phyloP scores from a whole-genome alignment of 352 stramenopile genomes.

The Globisporangium polare region DNA sequence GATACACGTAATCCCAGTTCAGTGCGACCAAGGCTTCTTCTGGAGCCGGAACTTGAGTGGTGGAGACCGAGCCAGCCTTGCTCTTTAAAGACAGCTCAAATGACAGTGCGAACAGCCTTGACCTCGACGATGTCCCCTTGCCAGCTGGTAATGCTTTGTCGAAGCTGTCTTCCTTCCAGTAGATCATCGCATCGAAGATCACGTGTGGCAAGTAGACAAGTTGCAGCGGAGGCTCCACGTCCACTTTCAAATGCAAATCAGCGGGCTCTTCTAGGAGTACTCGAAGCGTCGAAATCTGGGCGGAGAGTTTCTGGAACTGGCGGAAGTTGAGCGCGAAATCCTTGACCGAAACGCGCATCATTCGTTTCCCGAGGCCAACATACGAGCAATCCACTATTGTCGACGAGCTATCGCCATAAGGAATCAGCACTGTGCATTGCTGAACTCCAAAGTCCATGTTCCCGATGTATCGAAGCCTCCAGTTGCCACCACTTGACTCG shows the following conservation, averaged over 20 bases:
- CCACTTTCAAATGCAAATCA: not conserved
- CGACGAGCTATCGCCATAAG: slow-evolving; percentile 25
- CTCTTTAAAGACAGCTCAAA: slow-evolving; percentile 45
- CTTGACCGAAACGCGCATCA: slow-evolving; percentile 25
- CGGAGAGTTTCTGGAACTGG: slow-evolving; percentile 47
- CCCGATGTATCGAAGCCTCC: slow-evolving; percentile 40
- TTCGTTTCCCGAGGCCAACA: slow-evolving; percentile 19
- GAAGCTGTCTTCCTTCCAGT: slow-evolving; percentile 18
- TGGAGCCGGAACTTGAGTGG: slow-evolving; percentile 32
- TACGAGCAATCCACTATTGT: slow-evolving; percentile 10
- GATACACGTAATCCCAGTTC: slow-evolving; percentile 74
- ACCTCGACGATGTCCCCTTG: not conserved
- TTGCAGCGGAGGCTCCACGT: slow-evolving; percentile 12
- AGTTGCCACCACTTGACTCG: slow-evolving; percentile 16
- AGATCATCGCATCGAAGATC: slow-evolving; percentile 24
- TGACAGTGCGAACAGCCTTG: slow-evolving; percentile 39
- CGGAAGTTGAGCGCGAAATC: slow-evolving; percentile 40
- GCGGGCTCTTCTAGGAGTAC: slow-evolving; percentile 15
- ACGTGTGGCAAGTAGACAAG: slow-evolving; percentile 22
- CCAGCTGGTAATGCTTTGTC: not conserved
- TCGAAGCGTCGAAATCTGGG: slow-evolving; percentile 30
- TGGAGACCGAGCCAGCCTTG: slow-evolving; percentile 9
- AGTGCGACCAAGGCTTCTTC: slow-evolving; percentile 48
- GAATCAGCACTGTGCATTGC: slow-evolving; percentile 25
- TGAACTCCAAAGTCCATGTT: slow-evolving; percentile 49